Evolutionary conservation across 1,284 basidiomycete genomes (phyloP).

Genomic region (Puccinia hordei): DNA sequence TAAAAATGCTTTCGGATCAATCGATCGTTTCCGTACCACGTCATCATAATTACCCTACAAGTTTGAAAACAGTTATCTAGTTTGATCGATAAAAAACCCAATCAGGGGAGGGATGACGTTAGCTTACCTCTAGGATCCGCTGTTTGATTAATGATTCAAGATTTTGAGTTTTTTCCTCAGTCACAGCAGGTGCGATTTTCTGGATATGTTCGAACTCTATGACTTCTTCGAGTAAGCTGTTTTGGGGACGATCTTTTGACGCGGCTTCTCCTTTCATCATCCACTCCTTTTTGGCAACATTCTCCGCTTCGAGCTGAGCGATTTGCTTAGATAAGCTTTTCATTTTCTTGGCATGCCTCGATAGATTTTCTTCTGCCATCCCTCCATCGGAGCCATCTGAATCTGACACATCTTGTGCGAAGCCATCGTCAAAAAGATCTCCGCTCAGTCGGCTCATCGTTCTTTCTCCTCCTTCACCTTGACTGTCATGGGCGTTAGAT

Average conservation of each 20-base stretch:
- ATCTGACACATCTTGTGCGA: constrained; percentile 59
- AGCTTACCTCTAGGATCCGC: constrained; percentile 75
- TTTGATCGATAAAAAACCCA: background rate
- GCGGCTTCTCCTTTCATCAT: constrained; percentile 87
- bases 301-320: constrained; percentile 64
- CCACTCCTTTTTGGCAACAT: constrained; percentile 75
- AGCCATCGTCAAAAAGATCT: constrained; percentile 65
- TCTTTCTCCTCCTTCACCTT: constrained; percentile 55
- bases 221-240: constrained; percentile 89
- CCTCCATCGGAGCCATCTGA: constrained; percentile 53
- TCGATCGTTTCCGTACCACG: constrained; percentile 75
- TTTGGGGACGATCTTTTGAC: constrained; percentile 78
- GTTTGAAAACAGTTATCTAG: background rate
- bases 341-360: constrained; percentile 64
- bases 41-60: constrained; percentile 76
- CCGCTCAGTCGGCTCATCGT: constrained; percentile 63
- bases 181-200: constrained; percentile 84
- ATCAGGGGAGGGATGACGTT: background rate
- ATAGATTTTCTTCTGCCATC: constrained; percentile 57
- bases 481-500: constrained; percentile 54
- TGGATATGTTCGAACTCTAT: constrained; percentile 87
- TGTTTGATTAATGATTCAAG: constrained; percentile 91
- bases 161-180: constrained; percentile 78
- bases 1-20: constrained; percentile 83
- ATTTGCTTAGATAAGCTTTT: constrained; percentile 64